Evolutionary conservation across 352 stramenopile species (phyloP), one percentile per base, ranked within the genome.

Genomic region (Phytophthora citrophthora): DNA sequence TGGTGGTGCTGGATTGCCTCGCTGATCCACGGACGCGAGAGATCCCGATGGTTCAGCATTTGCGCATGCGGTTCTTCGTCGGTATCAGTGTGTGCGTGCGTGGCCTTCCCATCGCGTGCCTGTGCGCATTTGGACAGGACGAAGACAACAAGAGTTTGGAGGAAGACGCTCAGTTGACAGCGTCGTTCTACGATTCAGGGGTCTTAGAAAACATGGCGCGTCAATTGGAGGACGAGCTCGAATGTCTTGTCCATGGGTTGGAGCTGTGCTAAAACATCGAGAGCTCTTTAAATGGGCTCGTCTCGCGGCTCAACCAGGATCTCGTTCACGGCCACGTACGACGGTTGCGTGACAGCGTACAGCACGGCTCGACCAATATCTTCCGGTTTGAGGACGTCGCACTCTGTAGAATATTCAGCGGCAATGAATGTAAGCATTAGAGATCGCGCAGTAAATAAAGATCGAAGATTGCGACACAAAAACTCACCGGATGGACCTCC

Each of bases 231-330:
- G 45, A 66, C 8, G 78, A 86, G 56, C 45, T 90, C 2, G 78
- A 86, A 57, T 67, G 51, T 40, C 61, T 88, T 10, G 49, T 88
- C 7, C 51, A 81, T 52, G 76, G 72, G 6, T 48, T 89, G 56
- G 44, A 73, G 48, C 44, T 85, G 39, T 68, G 50, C 31, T 77
- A 65, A 34, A 48, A 45, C 36, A 23, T 31, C 5, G 16, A 16
- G 11, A 29, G 40, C 18, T 5, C 16, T 58, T 41, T 86, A 90
- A 43, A 89, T 90, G 23, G 81, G 81, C 62, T 97, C 89, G 70
- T 97, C 91, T 38, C 90, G 83, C 31, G 90, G 86, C 69, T 98
- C 90, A 36, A 98, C 89, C 43, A 98, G 76, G 45, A 98, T 80
- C 60, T 94, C 89, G 68, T 97, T 98, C 49, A 97, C 85, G 10